These are phyloP conservation scores for Striga asiatica DNA, from an alignment of 257 asterid genomes.

Conservation along the genomic window DNA sequence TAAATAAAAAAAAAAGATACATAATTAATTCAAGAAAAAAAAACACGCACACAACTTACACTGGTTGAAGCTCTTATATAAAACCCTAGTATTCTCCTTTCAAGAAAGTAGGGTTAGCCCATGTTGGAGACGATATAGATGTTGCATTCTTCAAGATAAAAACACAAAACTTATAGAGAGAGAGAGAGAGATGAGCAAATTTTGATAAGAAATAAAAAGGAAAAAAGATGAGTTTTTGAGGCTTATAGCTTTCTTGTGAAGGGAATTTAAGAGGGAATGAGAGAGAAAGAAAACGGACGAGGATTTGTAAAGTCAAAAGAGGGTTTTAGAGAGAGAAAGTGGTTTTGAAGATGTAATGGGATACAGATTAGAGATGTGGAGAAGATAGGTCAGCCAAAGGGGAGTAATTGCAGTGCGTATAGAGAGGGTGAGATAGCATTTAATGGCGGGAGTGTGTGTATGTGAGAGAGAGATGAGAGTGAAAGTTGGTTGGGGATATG, in stretches of 20 bases:
- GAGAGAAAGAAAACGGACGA: constrained; percentile 16
- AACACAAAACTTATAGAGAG: not conserved
- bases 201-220: not conserved
- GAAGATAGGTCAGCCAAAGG: constrained; percentile 39
- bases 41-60: not conserved
- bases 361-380: not conserved
- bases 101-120: constrained; percentile 8
- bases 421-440: constrained; percentile 77
- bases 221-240: constrained; percentile 11
- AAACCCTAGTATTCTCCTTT: constrained; percentile 11
- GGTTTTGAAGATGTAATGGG: constrained; percentile 20
- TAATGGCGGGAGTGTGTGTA: constrained; percentile 41
- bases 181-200: not conserved
- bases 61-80: not conserved
- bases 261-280: constrained; percentile 50
- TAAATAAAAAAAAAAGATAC: not conserved
- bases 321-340: constrained; percentile 12
- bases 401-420: constrained; percentile 67
- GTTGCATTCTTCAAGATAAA: constrained; percentile 4
- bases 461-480: constrained; percentile 11
- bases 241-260: constrained; percentile 51
- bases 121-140: not conserved
- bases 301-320: not conserved
- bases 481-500: not conserved
- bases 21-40: not conserved